Evolutionary conservation across 139 green algal genomes (phyloP).

Genomic region (Chlorella sp.): DNA sequence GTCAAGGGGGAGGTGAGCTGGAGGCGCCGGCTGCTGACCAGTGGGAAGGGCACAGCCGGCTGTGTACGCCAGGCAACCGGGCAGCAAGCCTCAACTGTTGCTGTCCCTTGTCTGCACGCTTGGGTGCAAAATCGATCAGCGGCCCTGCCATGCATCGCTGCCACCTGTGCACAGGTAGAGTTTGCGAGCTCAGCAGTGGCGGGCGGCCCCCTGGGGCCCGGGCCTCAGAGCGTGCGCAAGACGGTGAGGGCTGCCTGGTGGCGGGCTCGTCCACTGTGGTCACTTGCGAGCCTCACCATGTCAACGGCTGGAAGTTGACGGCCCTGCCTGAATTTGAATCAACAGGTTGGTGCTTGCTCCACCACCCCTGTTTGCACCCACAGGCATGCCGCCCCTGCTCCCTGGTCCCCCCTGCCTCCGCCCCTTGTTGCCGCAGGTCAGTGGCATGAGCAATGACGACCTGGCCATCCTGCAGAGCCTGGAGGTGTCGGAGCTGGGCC

Average conservation of each 20-base stretch:
- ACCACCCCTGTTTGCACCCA: too few species aligned
- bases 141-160: too few species aligned
- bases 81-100: too few species aligned
- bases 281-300: too few species aligned
- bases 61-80: too few species aligned
- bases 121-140: too few species aligned
- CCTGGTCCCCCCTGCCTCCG: neutral
- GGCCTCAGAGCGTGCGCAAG: constrained; percentile 11
- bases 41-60: neutral
- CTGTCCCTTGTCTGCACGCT: neutral
- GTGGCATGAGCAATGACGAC: constrained; percentile 50
- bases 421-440: neutral
- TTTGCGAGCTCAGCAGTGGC: neutral
- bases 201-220: neutral
- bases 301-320: too few species aligned
- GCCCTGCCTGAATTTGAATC: too few species aligned
- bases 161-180: neutral
- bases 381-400: too few species aligned
- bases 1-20: constrained; percentile 1
- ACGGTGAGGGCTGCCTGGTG: neutral
- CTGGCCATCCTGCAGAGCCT: constrained; percentile 40
- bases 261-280: too few species aligned
- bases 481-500: neutral
- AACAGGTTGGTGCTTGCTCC: too few species aligned
- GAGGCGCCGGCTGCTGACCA: too few species aligned